A percentile compares a stretch with the other conserved stretches of the same genome.
Conservation (phyloP, 306 rosid species). For the Nissolia schottii region DNA sequence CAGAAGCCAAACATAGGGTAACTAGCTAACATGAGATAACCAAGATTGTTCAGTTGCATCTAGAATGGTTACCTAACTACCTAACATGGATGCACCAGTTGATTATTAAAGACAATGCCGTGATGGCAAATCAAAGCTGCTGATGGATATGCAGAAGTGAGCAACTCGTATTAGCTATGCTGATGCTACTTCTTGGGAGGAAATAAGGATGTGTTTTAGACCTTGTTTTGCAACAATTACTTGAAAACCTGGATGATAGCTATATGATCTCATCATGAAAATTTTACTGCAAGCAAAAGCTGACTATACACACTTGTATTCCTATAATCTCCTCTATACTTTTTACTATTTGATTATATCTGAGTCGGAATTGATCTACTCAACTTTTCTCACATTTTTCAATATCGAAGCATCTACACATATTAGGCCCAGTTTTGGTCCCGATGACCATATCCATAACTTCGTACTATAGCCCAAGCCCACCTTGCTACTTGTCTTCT, state of each 20-base stretch:
- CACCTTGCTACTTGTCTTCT: too few relatives aligned
- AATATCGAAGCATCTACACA: too few relatives aligned
- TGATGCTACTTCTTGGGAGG: not conserved
- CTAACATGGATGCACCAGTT: not conserved
- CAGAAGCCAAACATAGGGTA: not conserved
- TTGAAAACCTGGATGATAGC: not conserved
- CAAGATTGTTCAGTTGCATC: constrained; percentile 10
- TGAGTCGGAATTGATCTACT: too few relatives aligned
- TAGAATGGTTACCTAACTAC: not conserved
- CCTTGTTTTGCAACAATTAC: too few relatives aligned
- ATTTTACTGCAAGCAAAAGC: not conserved
- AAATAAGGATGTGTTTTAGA: too few relatives aligned
- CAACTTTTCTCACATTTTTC: too few relatives aligned
- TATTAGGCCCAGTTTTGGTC: too few relatives aligned
- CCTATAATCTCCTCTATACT: too few relatives aligned
- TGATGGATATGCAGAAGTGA: not conserved
- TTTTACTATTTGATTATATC: too few relatives aligned
- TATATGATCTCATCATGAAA: not conserved
- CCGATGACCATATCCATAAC: too few relatives aligned
- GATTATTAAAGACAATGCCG: not conserved
- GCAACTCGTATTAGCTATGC: not conserved
- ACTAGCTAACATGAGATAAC: not conserved
- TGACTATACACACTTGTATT: too few relatives aligned
- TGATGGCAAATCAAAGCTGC: not conserved
- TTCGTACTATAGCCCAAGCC: too few relatives aligned